Base-by-base conservation (phyloP, 768 basidiomycete species). In the Termitomyces sp. region DNA sequence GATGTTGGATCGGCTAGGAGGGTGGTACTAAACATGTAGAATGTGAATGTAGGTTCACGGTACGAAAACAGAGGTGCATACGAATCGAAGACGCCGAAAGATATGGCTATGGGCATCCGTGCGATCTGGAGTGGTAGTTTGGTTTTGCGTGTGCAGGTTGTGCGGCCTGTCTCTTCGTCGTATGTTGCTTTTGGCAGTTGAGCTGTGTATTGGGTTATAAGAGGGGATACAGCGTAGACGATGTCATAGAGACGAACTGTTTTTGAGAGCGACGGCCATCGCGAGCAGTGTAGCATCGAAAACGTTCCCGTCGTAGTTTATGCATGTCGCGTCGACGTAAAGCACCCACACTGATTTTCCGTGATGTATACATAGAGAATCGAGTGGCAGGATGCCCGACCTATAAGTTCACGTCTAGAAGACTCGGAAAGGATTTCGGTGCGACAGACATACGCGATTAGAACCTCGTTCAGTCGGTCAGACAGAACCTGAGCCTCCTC, bases 241-340 rank as follows among this genome's bases (percentile, higher is more conserved):
- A 2, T 10, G n/a, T 9, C 0, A 33, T 30, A 55, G 55, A 14
- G 33, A 76, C 90, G 49, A 64, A 96, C 95, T 89, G 60, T 94
- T 93, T 69, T 78, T 82, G 44, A 98, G 75, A 5, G 96, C 95
- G 9, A 89, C 86, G 49, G 94, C 83, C 79, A 95, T 90, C 0
- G 93, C 93, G 22, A 98, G 69, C 10, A 98, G 78, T 0, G 92
- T 82, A 0, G 97, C 93, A 63, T 99, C 97, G 58, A 95, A 93
- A 1, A 82, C 89, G 67, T 98, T 98, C 5, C 97, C 97, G 69
- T 98, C 95, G 68, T 96, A 97, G 74, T 97, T 98, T 62, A 99
- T 92, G 69, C 96, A 98, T 0, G 89, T 91, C 30, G 91, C 85
- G 63, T 99, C 97, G 64, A 98, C 81, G 67, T 98, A 98, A n/a